These are phyloP conservation scores for Hippophae gyantsensis DNA, from an alignment of 306 rosid species.

Conservation along the genomic window DNA sequence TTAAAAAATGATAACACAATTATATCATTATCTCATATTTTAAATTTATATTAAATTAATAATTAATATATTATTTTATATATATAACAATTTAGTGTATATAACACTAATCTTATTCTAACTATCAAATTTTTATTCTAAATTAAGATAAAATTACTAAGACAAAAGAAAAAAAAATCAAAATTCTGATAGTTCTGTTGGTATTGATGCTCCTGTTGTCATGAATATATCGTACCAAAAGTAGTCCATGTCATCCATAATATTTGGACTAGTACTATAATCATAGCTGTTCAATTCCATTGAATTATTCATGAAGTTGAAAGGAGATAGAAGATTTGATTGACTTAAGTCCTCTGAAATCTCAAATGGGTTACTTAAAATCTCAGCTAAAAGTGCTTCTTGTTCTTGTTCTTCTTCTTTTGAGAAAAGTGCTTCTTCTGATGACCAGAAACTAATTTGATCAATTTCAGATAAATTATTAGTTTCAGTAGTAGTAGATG, in stretches of 20 bases:
- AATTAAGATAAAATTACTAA: too few species aligned
- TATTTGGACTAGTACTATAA: slow-evolving; percentile 4
- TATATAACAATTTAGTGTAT: too few species aligned
- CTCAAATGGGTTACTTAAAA: not conserved
- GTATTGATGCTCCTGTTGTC: slow-evolving; percentile 34
- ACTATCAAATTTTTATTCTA: too few species aligned
- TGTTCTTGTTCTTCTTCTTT: slow-evolving; percentile 61
- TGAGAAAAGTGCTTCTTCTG: slow-evolving; percentile 22
- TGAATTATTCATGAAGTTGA: slow-evolving; percentile 16
- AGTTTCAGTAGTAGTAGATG: too few species aligned
- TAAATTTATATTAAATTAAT: too few species aligned
- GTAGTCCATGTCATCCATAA: slow-evolving; percentile 51
- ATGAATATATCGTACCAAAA: slow-evolving; percentile 74
- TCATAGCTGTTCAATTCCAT: slow-evolving; percentile 9
- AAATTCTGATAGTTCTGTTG: too few species aligned
- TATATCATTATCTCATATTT: too few species aligned
- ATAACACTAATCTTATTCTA: too few species aligned
- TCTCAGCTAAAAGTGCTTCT: slow-evolving; percentile 39
- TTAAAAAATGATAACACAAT: too few species aligned
- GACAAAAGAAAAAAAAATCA: too few species aligned
- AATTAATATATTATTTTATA: too few species aligned
- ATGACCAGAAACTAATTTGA: slow-evolving; percentile 16
- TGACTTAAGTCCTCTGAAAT: slow-evolving; percentile 23
- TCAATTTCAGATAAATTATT: not conserved
- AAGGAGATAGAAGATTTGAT: slow-evolving; percentile 18